These are phyloP conservation scores for Zostera marina DNA, from an alignment of 116 monocot genomes.

Conservation along the genomic window DNA sequence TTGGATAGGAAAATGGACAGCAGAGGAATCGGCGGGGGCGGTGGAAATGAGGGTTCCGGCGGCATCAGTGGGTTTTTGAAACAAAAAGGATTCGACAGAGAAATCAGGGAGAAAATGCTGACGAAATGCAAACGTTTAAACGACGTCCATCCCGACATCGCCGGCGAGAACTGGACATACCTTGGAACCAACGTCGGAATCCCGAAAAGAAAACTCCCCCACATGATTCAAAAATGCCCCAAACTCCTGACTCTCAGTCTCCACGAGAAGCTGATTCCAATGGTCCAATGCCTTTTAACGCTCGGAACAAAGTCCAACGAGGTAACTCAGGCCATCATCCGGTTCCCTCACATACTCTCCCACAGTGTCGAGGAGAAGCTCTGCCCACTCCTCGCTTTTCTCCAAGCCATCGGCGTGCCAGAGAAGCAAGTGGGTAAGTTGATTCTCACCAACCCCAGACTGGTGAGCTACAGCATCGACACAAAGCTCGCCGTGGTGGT, in stretches of 20 bases:
- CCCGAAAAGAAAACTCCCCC: slow-evolving; percentile 58
- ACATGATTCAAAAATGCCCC: slow-evolving; percentile 62
- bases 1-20: background rate
- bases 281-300: slow-evolving; percentile 57
- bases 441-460: slow-evolving; percentile 61
- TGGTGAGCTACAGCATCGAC: slow-evolving; percentile 86
- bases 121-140: slow-evolving; percentile 41
- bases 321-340: slow-evolving; percentile 42
- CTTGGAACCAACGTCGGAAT: slow-evolving; percentile 68
- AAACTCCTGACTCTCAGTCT: slow-evolving; percentile 51
- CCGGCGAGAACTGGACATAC: slow-evolving; percentile 54
- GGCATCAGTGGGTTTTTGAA: slow-evolving; percentile 35
- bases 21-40: background rate
- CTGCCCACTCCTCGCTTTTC: slow-evolving; percentile 80
- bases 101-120: slow-evolving; percentile 26
- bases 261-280: slow-evolving; percentile 51
- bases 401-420: slow-evolving; percentile 55
- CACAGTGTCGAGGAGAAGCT: slow-evolving; percentile 90
- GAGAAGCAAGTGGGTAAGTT: slow-evolving; percentile 50
- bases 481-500: slow-evolving; percentile 43
- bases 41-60: background rate
- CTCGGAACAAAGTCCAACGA: slow-evolving; percentile 44
- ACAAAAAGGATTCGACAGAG: slow-evolving; percentile 46
- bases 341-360: slow-evolving; percentile 62
- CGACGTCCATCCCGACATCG: slow-evolving; percentile 12